Evolutionary conservation across 306 rosid genomes (phyloP), one percentile per base, ranked within the genome.

Genomic region (Vigna radiata): DNA sequence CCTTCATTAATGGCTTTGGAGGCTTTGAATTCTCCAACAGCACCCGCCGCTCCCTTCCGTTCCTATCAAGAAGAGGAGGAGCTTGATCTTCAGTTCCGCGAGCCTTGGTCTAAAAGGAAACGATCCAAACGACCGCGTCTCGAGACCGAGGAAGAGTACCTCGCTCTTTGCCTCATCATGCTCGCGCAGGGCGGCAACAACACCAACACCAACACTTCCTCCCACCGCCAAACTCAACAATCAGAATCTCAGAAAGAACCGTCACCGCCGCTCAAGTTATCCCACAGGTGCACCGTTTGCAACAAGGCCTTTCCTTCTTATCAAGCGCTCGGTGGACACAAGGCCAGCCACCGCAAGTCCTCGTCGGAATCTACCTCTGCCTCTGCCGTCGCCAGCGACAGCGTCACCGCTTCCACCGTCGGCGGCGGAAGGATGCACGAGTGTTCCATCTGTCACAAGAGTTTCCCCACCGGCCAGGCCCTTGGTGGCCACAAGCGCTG

Each of bases 81-180:
- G 0, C 54, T 33, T 8, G 81, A 81, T 23, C 77, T 44, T 17
- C 87, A 81, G 31, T 72, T 73, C 19, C 80, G 72, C 8, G 96
- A 91, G 80, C 88, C 96, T 3, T 90, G 96, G 88, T 41, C 89
- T 0, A 95, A 89, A 58, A 65, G 92, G 27, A 92, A 92, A 81
- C 92, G 97, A 54, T 90, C 97, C 1, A 87, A 78, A 70, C 90
- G 89, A 39, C 88, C 87, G 0, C 94, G 89, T 44, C 4, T 78
- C 1, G 89, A 85, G 2, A 64, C 96, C 0, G 97, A 95, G 8
- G 99, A 95, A 64, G 97, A 95, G 73, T 92, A 95, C 64, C 90
- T 95, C 12, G 99, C 99, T 77, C 93, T 95, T 75, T 95, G 99
- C 72, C 99, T 94, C 81, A 85, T 95, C 94, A 92, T 95, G 96